phyloP scores from a whole-genome alignment of 2,329 filamentous ascomycete species.

The Botrytis paeoniae region DNA sequence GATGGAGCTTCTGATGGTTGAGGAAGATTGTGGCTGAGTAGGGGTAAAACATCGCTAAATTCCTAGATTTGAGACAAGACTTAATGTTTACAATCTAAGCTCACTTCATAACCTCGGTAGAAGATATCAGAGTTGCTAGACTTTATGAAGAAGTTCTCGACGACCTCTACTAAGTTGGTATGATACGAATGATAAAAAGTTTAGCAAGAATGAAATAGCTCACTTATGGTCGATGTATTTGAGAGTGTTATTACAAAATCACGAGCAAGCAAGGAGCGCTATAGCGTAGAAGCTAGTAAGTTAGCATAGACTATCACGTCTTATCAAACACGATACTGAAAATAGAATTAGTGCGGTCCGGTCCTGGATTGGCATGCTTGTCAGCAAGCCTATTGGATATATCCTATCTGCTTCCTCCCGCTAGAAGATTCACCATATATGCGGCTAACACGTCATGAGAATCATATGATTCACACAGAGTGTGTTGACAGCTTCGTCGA shows the following conservation, averaged over 20 bases:
- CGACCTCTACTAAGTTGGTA: not conserved
- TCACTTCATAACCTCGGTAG: not conserved
- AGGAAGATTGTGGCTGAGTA: not conserved
- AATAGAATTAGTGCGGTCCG: no score
- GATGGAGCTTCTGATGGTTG: not conserved
- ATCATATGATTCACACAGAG: no score
- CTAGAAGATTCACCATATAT: no score
- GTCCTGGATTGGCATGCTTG: no score
- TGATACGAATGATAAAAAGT: not conserved
- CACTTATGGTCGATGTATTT: no score
- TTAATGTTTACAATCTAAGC: not conserved
- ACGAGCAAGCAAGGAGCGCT: not conserved
- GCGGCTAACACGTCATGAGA: no score
- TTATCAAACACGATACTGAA: not conserved
- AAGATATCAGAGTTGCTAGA: not conserved
- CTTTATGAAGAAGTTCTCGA: fast-evolving
- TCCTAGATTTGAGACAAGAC: not conserved
- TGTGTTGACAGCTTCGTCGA: no score
- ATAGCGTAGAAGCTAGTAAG: not conserved
- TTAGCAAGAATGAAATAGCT: not conserved
- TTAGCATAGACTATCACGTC: not conserved
- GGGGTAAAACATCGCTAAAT: not conserved
- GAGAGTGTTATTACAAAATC: no score
- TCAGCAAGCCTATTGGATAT: no score
- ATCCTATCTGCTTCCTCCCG: no score